Base-by-base conservation (phyloP, 345 rosid species). In the Brassica cretica region DNA sequence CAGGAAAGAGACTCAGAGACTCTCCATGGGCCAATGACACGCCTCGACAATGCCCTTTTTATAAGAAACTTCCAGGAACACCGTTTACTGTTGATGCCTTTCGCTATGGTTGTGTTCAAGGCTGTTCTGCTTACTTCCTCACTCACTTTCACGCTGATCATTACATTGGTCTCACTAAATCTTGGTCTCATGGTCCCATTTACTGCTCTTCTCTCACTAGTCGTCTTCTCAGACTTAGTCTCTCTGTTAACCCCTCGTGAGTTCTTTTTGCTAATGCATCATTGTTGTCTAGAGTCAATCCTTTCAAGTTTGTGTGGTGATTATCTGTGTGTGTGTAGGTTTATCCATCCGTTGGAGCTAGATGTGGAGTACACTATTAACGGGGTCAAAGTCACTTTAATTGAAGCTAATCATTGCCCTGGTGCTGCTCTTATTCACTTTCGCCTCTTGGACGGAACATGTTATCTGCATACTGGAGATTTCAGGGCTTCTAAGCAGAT, bases 321-420 rank as follows among this genome's bases (percentile, higher is more conserved):
- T 68, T 77, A 33, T 24, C 5, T 77, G 12, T 12, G 21, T 76
- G 73, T 76, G 72, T n/a, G 18, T 81, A 92, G 94, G 64, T 86
- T 76, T 80, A 84, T 92, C 11, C 83, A 56, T 73, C 80, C 90
- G 6, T 78, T 92, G 84, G 90, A 92, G 41, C 61, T 90, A 19
- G 83, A 86, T 10, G 74, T 59, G 0, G 91, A 88, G 39, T 81
- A 85, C 83, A 82, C 66, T 63, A 84, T 90, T 70, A 83, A 85
- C 62, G 89, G 89, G 56, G 79, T 88, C 24, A 86, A 64, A 78
- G 91, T 87, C 18, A 88, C 93, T 29, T 76, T 92, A 30, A 71
- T 90, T 19, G 93, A 92, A 76, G 94, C 97, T 66, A 90, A 90
- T 80, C 97, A 92, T 64, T 90, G 94, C 61, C 94, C 94, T 0